Percentiles rank a stretch among this genome's conserved stretches.
Conservation (phyloP, 2,329 filamentous ascomycete species). For the Thyridium curvatum region DNA sequence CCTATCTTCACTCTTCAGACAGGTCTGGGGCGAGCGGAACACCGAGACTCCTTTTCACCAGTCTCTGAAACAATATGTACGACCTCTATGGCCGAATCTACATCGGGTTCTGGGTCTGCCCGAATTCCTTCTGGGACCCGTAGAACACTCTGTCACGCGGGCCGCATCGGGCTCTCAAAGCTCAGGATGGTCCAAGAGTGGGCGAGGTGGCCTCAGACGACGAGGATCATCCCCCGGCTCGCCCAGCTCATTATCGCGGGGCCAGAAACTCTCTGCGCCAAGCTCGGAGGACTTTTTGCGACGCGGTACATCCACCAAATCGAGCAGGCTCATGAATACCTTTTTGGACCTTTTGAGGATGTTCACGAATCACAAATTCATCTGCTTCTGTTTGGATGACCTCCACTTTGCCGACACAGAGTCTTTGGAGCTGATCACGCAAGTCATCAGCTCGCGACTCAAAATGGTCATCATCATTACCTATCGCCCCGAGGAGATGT, state of each 20-base stretch:
- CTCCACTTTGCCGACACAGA: conserved; percentile 87
- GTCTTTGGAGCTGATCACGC: conserved; percentile 74
- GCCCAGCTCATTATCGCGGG: conserved; percentile 20
- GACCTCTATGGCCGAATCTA: conserved; percentile 58
- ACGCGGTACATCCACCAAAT: conserved; percentile 51
- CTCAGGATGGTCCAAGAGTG: conserved; percentile 2
- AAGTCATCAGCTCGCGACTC: conserved; percentile 72
- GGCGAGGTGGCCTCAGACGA: conserved; percentile 26
- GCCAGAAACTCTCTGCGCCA: conserved; percentile 34
- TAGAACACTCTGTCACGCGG: conserved; percentile 27
- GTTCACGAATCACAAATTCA: conserved; percentile 76
- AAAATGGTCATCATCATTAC: conserved; percentile 80
- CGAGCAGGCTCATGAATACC: conserved; percentile 75
- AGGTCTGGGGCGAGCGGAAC: conserved; percentile 61
- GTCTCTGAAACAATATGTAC: conserved; percentile 53
- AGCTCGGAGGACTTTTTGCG: conserved; percentile 56
- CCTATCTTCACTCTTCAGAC: conserved; percentile 60
- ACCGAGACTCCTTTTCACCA: conserved; percentile 60
- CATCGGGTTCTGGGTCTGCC: conserved; percentile 56
- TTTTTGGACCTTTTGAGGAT: conserved; percentile 81
- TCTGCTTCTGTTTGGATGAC: conserved; percentile 85
- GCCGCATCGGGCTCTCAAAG: conserved; percentile 27
- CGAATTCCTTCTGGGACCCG: conserved; percentile 60
- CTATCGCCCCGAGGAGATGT: conserved; percentile 60
- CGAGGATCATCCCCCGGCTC: conserved; percentile 42